Evolutionary conservation across 2,329 filamentous ascomycete genomes (phyloP).

Genomic region (Ascocoryne sarcoides): DNA sequence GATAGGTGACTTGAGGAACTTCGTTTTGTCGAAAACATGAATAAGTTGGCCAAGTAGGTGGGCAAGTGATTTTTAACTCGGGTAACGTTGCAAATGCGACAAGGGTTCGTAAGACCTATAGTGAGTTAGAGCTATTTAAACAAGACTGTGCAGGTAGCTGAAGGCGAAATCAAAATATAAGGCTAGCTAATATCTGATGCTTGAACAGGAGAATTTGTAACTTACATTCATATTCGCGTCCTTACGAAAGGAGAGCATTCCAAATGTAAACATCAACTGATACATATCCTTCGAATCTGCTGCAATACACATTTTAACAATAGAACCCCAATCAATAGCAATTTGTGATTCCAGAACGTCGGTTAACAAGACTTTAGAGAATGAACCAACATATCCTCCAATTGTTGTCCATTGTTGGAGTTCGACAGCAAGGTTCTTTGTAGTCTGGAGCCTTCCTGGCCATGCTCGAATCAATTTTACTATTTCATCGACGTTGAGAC

Average conservation of each 20-base stretch:
- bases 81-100: not conserved
- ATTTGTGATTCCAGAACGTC: not conserved
- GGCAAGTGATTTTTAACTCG: not conserved
- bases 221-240: not conserved
- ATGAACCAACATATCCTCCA: not conserved
- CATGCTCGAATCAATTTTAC: not conserved
- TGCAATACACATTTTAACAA: not conserved
- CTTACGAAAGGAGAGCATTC: not conserved
- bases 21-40: not conserved
- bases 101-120: not conserved
- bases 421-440: not conserved
- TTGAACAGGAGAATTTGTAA: not conserved
- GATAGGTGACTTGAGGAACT: not conserved
- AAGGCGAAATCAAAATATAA: no score
- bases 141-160: no score
- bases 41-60: slow-evolving; percentile 1
- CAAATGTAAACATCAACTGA: not conserved
- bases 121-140: no score
- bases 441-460: not conserved
- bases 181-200: not conserved
- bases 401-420: not conserved
- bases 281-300: not conserved
- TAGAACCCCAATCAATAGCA: not conserved
- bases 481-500: not conserved
- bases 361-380: not conserved